Conservation (phyloP, 139 green algal species). For the Chlamydomonas schloesseri region DNA sequence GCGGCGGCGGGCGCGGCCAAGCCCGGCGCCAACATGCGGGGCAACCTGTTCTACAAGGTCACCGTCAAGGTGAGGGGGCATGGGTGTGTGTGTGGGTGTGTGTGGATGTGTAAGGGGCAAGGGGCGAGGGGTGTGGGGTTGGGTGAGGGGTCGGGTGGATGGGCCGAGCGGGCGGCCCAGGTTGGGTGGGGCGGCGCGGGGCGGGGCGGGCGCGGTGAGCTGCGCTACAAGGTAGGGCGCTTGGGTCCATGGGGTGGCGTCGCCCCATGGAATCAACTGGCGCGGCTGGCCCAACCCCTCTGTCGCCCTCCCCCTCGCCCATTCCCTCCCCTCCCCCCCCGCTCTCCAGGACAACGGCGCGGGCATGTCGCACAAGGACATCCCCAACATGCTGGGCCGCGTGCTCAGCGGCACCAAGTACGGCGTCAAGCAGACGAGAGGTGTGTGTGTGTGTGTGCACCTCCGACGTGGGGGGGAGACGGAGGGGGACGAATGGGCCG, state of each 20-base stretch:
- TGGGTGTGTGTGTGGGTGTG: too few relatives aligned
- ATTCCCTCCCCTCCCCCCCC: not conserved
- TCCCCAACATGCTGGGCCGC: constrained; percentile 95
- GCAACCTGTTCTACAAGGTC: constrained; percentile 85
- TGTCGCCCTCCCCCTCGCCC: not conserved
- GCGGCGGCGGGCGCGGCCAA: constrained; percentile 17
- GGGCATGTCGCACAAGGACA: constrained; percentile 95
- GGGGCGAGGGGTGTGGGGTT: too few relatives aligned
- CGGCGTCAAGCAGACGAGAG: constrained; percentile 79
- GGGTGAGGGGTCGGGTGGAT: too few relatives aligned
- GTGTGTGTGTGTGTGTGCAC: too few relatives aligned
- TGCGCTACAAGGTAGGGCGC: too few relatives aligned
- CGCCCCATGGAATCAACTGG: too few relatives aligned
- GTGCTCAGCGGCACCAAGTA: constrained; percentile 97
- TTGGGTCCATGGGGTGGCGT: too few relatives aligned
- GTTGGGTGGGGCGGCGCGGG: not conserved
- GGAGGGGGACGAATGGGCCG: too few relatives aligned
- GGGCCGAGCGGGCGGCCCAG: not conserved
- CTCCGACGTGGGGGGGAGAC: too few relatives aligned
- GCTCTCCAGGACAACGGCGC: constrained; percentile 90
- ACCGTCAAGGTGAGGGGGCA: constrained; percentile 80
- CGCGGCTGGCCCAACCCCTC: not conserved
- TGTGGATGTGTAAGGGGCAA: too few relatives aligned
- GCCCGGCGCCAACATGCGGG: constrained; percentile 16
- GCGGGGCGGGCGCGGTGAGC: too few relatives aligned